Base-by-base conservation (phyloP, 495 filamentous ascomycete species). In the Penicillium tannophilum region DNA sequence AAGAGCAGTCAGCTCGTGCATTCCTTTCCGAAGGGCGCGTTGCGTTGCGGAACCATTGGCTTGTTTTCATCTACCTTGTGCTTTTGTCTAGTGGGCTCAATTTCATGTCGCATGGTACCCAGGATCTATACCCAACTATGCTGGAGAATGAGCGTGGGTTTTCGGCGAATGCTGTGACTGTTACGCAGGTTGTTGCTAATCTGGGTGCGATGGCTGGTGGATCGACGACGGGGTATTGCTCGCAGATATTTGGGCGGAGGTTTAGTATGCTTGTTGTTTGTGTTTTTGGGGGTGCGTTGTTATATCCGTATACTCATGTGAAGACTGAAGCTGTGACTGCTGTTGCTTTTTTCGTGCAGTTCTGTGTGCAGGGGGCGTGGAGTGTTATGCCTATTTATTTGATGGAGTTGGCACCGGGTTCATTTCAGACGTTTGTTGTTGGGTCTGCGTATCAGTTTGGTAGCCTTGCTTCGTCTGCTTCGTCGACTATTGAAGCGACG, bases 71-170 rank as follows among this genome's bases (percentile, higher is more conserved):
- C 49, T 93, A 93, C 72, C 76, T 92, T 30, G 88, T 93, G 19
- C 74, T 92, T 10, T 76, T 93, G 30, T 92, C 92, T 88, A 84
- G 89, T 8, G 90, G 89, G 4, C 91, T 92, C 79, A 93, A 92
- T 70, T 92, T 91, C 72, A 88, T 91, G 23, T 90, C 88, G 31
- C 91, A 96, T 66, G 91, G 91, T 59, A 90, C 88, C 6, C 91
- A 96, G 72, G 91, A 96, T 72, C 72, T 94, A 17, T 96, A 94
- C 67, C 91, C 91, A 1, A 91, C 89, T 12, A 84, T 96, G 83
- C 72, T 96, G 10, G 68, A 81, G 47, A 87, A 85, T 61, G 87
- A 96, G 71, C 91, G 86, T 72, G 75, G 76, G 58, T 93, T 93
- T 72, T 77, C 74, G 16, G 42, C 81, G 55, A 79, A 91, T 68